phyloP scores from a whole-genome alignment of 2,329 filamentous ascomycete genomes.

The Diaporthe helianthi region DNA sequence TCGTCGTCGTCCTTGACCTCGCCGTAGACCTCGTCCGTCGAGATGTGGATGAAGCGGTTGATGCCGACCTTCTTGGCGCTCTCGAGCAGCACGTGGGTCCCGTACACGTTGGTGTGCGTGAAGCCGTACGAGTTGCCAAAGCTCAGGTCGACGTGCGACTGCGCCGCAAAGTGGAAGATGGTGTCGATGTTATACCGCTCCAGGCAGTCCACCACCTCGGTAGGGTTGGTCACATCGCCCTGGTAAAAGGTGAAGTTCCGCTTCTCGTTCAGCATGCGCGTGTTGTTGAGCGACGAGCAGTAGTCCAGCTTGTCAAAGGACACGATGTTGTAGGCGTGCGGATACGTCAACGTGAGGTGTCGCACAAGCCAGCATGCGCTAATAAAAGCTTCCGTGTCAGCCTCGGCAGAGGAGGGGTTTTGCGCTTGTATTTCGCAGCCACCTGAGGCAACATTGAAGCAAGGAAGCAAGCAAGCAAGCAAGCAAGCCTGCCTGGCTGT shows the following conservation, averaged over 20 bases:
- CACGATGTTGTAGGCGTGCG: slow-evolving; percentile 76
- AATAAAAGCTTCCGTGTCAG: slow-evolving; percentile 46
- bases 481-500: too few species aligned
- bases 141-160: slow-evolving; percentile 82
- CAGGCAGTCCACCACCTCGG: slow-evolving; percentile 74
- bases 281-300: slow-evolving; percentile 82
- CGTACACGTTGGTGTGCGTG: slow-evolving; percentile 82
- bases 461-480: too few species aligned
- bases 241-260: slow-evolving; percentile 81
- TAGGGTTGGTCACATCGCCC: slow-evolving; percentile 77
- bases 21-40: slow-evolving; percentile 86
- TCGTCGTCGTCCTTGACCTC: slow-evolving; percentile 77
- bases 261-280: slow-evolving; percentile 68
- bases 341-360: slow-evolving; percentile 77
- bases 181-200: slow-evolving; percentile 77
- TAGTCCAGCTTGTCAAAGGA: slow-evolving; percentile 89
- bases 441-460: not conserved
- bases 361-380: slow-evolving; percentile 85
- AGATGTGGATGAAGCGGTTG: slow-evolving; percentile 80
- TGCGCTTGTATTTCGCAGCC: not conserved
- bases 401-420: not conserved
- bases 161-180: slow-evolving; percentile 84
- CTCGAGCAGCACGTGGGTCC: slow-evolving; percentile 83
- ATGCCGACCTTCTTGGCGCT: slow-evolving; percentile 75
- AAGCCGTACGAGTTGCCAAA: slow-evolving; percentile 85